Evolutionary conservation across 176 grass and related monocot genomes (phyloP), one percentile per base, ranked within the genome.

Genomic region (Chloris gayana): DNA sequence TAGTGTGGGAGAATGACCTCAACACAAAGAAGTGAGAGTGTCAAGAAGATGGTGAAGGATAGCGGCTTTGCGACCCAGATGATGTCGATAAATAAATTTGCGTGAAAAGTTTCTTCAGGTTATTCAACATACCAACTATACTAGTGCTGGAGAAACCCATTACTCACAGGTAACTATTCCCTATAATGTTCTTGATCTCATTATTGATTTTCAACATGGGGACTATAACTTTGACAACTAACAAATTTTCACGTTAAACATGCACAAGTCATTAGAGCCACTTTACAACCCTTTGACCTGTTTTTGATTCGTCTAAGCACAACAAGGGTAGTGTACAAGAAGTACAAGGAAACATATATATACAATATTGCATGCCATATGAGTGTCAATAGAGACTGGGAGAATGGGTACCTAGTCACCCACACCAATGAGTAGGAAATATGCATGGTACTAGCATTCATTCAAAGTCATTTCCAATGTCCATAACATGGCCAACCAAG

Each of bases 61-160:
- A 57, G 47, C 0, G 10, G 50, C 5, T 74, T 74, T 22, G 31
- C 30, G 22, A 18, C 18, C 0, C 70, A 73, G 14, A 54, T 73
- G 70, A 73, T 30, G 1, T 35, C 46, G 18, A 57, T 74, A 4
- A 74, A 49, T 22, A 74, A 74, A 74, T 74, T 57, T 74, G 71
- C 49, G 8, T 21, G 71, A 4, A 35, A 18, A 21, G n/a, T 33
- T 74, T 10, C 50, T 74, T 13, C 47, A 74, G 4, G 30, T 74
- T 21, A 54, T 74, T 35, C 31, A 74, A 0, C 71, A n/a, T 31
- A 74, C 71, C 6, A 74, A 74, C 24, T 49, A 74, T 22, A 56
- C 5, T 1, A 12, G 10, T 0, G 71, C 10, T 4, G 49, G 71
- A 9, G 71, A 74, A 74, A 74, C 57, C 2, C 57, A 60, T 60